phyloP scores from a whole-genome alignment of 2,329 filamentous ascomycete genomes.

The Venturia aucupariae region DNA sequence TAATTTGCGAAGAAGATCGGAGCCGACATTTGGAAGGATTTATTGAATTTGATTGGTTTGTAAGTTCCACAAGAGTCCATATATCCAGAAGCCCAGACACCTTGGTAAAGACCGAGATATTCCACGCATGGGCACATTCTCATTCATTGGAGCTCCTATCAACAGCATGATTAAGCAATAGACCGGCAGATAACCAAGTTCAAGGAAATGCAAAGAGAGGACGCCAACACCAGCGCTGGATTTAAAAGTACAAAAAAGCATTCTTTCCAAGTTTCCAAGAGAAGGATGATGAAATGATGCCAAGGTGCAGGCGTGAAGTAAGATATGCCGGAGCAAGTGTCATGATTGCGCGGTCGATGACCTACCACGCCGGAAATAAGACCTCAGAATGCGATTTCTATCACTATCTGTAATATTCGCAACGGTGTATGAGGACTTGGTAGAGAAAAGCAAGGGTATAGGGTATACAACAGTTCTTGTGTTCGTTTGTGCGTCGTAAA shows the following conservation, averaged over 20 bases:
- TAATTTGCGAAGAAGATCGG: background rate
- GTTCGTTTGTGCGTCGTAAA: background rate
- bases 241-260: background rate
- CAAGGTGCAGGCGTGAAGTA: background rate
- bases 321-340: background rate
- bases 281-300: background rate
- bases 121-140: no score
- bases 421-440: background rate
- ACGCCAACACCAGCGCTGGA: slow-evolving; percentile 5
- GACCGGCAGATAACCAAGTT: background rate
- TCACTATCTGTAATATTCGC: slow-evolving; percentile 3
- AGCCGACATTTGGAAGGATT: background rate
- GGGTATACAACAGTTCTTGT: background rate
- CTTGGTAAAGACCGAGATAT: background rate
- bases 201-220: background rate
- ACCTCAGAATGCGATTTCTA: slow-evolving; percentile 1
- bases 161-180: slow-evolving; percentile 1
- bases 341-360: slow-evolving; percentile 1
- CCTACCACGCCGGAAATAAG: background rate
- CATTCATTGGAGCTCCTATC: background rate
- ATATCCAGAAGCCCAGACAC: background rate
- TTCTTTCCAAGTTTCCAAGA: no score
- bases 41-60: background rate
- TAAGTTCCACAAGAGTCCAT: background rate
- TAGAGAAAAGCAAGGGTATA: background rate